phyloP scores from a whole-genome alignment of 1,284 basidiomycete species.

The Rhodotorula sp. region DNA sequence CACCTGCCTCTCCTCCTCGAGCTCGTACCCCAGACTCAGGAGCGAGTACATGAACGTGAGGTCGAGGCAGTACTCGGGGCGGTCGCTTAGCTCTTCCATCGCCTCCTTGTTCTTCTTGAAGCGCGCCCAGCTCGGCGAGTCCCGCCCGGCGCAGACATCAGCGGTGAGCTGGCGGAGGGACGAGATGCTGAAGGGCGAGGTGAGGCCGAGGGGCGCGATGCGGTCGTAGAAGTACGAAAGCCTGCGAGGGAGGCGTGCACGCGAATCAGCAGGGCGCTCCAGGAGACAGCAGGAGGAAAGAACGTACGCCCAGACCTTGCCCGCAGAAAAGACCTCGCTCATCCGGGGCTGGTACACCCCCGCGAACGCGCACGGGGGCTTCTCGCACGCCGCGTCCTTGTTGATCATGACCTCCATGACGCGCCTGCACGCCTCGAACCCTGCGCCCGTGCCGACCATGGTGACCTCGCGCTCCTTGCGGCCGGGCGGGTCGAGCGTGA shows the following conservation, averaged over 20 bases:
- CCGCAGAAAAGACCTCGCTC: conserved; percentile 72
- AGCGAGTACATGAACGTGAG: conserved; percentile 92
- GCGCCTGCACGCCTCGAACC: conserved; percentile 81
- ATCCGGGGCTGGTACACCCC: conserved; percentile 98
- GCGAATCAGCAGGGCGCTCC: conserved; percentile 49
- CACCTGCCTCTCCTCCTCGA: conserved; percentile 67
- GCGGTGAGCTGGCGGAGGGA: conserved; percentile 67
- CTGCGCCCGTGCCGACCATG: conserved; percentile 79
- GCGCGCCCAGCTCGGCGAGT: conserved; percentile 41
- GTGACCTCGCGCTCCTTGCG: conserved; percentile 64
- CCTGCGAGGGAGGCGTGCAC: conserved; percentile 48
- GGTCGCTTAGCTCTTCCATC: conserved; percentile 73
- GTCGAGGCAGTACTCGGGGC: conserved; percentile 94
- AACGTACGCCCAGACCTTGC: conserved; percentile 50
- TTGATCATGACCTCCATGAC: conserved; percentile 90
- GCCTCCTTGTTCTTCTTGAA: conserved; percentile 56
- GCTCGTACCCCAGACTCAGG: conserved; percentile 80
- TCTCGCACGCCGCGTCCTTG: conserved; percentile 89
- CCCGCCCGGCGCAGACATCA: conserved; percentile 70
- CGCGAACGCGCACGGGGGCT: conserved; percentile 92
- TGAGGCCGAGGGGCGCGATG: conserved; percentile 71
- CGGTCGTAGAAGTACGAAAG: conserved; percentile 98
- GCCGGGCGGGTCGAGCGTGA: conserved; percentile 69
- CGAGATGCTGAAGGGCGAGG: conserved; percentile 60
- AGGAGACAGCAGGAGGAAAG: conserved; percentile 1